Conservation (phyloP, 1,139 yeast genomes). For the Sugiyamaella neomexicana region DNA sequence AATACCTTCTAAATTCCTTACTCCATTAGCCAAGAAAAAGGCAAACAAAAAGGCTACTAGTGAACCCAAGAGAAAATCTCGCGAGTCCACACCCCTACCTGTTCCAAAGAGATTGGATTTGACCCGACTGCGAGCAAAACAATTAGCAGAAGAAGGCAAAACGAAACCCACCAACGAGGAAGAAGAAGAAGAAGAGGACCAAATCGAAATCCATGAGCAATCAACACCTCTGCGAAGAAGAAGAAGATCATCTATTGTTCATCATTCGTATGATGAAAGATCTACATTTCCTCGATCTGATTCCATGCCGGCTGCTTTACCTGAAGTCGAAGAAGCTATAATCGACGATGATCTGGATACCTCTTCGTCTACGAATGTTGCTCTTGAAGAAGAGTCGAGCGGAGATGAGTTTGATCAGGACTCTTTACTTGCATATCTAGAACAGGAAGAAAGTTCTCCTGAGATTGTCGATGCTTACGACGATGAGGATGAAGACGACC, state of each 20-base stretch:
- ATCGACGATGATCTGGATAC: constrained; percentile 16
- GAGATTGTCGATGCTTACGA: constrained; percentile 39
- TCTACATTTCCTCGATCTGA: constrained; percentile 25
- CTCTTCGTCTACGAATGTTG: constrained; percentile 12
- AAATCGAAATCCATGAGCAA: constrained; percentile 9
- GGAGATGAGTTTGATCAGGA: constrained; percentile 32
- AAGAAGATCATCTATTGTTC: constrained; percentile 28
- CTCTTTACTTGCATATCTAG: constrained; percentile 30
- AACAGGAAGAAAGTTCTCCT: constrained; percentile 31
- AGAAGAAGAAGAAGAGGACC: constrained; percentile 18
- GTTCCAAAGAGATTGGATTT: constrained; percentile 32
- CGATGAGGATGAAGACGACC: constrained; percentile 32
- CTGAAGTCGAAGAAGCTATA: constrained; percentile 13
- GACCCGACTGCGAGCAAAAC: constrained; percentile 24
- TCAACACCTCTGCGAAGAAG: constrained; percentile 3
- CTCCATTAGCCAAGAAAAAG: constrained; percentile 20
- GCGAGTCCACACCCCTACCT: constrained; percentile 24
- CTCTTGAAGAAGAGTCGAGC: constrained; percentile 27
- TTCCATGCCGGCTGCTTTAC: constrained; percentile 5
- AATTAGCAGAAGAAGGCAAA: constrained; percentile 20
- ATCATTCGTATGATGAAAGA: constrained; percentile 26
- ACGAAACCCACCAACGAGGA: neutral
- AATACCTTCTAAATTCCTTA: constrained; percentile 9
- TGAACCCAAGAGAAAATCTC: constrained; percentile 22
- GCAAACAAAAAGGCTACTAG: constrained; percentile 19